Percentiles rank a stretch among this genome's conserved stretches.
phyloP scores from a whole-genome alignment of 2,329 filamentous ascomycete species.

The Sclerotinia borealis region DNA sequence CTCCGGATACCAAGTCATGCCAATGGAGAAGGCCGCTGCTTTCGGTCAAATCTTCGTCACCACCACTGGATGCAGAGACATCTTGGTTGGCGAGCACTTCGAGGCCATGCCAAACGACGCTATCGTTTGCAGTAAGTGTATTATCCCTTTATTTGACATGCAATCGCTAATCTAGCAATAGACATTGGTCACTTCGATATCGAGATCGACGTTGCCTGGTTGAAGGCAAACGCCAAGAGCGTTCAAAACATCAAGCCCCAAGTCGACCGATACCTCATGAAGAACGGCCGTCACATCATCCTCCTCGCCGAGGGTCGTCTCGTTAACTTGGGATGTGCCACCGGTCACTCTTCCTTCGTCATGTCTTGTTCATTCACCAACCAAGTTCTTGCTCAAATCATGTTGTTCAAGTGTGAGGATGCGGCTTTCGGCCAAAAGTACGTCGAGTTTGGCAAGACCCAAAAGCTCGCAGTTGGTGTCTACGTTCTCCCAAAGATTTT shows the following conservation, averaged over 20 bases:
- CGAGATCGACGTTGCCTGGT: constrained; percentile 99
- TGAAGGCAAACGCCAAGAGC: constrained; percentile 92
- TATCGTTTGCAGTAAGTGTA: constrained; percentile 84
- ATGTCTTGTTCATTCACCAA: constrained; percentile 99
- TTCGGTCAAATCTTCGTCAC: constrained; percentile 97
- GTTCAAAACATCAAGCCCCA: constrained; percentile 99
- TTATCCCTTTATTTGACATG: constrained; percentile 1
- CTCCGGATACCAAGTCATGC: constrained; percentile 91
- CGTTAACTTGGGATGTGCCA: constrained; percentile 98
- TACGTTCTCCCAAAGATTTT: constrained; percentile 98
- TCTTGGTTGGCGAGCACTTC: constrained; percentile 87
- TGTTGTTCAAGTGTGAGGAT: constrained; percentile 91
- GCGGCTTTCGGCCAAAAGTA: constrained; percentile 87
- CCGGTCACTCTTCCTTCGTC: constrained; percentile 98
- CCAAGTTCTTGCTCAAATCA: constrained; percentile 99
- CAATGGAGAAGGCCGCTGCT: constrained; percentile 93
- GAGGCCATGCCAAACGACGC: constrained; percentile 94
- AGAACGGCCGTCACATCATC: constrained; percentile 93
- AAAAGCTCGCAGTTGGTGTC: constrained; percentile 86
- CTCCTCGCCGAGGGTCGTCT: constrained; percentile 97
- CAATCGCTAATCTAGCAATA: constrained; percentile 27
- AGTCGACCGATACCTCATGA: constrained; percentile 96
- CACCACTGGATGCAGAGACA: constrained; percentile 98
- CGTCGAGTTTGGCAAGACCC: constrained; percentile 87
- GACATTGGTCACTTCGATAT: constrained; percentile 99